Evolutionary conservation across 768 basidiomycete species (phyloP), one percentile per base, ranked within the genome.

Genomic region (Tubosaeta sp.): DNA sequence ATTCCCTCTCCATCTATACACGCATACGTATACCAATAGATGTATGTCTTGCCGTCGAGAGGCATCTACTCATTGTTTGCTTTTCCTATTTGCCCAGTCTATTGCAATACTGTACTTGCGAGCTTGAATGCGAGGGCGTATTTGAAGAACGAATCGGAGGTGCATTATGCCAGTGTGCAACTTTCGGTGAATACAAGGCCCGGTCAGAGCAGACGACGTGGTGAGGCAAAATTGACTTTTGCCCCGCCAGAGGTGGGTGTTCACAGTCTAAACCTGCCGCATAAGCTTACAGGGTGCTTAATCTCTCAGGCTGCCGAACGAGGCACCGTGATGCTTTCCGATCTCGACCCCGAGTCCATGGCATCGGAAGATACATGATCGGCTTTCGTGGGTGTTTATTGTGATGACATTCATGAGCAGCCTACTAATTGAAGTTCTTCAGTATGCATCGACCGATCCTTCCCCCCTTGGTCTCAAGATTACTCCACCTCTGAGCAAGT

Each of bases 161-260:
- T 71, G 21, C 14, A 11, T 27, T 16, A 82, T 44, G 78, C 79
- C 2, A 77, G 83, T 51, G 56, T 36, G 19, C 11, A 14, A 3
- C 39, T 22, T 11, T 19, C 36, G 3, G 8, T 38, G 1, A 11
- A 18, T 18, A 18, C 14, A 36, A n/a, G n/a, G 35, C 6, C n/a
- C n/a, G n/a, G n/a, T n/a, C n/a, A n/a, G n/a, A n/a, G n/a, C 24
- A n/a, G 24, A 2, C 40, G 14, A 24, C 4, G 10, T 3, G 14
- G 24, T 8, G 24, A 32, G 32, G 21, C 14, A 25, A 35, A 31
- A 6, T 14, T 45, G 2, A 21, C 10, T 6, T 30, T 34, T 34
- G 44, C 21, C 6, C 10, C n/a, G 11, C n/a, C 14, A 31, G 12
- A 1, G 10, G 43, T 41, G 14, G 14, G 40, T 25, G 8, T 32